Percentiles rank a stretch among this genome's conserved stretches.
Conservation (phyloP, 345 rosid genomes). For the Gossypium bickii region DNA sequence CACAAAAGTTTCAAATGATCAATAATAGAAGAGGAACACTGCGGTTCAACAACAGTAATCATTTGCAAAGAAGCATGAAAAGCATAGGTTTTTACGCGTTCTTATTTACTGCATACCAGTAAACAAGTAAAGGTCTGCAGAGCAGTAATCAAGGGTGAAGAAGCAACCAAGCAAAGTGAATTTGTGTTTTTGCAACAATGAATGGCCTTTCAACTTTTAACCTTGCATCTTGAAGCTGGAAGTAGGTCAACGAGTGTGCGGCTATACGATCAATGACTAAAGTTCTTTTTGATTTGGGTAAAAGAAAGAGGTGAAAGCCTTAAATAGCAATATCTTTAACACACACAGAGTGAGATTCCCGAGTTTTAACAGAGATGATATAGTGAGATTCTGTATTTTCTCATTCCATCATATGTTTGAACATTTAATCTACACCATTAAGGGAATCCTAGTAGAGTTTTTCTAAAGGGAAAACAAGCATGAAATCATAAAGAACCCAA, state of each 20-base stretch:
- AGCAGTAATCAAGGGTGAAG: not conserved
- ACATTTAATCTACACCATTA: conserved; percentile 1
- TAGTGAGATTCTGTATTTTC: not conserved
- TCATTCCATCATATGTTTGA: not conserved
- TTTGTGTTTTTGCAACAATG: not conserved
- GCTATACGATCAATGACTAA: too few species aligned
- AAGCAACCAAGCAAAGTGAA: not conserved
- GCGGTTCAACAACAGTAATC: not conserved
- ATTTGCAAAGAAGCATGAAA: not conserved
- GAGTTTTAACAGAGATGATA: not conserved
- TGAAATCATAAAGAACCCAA: not conserved
- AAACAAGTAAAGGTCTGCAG: not conserved
- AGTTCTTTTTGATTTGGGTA: too few species aligned
- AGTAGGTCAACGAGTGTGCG: too few species aligned
- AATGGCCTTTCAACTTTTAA: not conserved
- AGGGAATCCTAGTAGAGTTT: not conserved
- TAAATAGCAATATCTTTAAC: too few species aligned
- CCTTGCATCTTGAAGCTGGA: too few species aligned
- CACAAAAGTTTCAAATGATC: not conserved
- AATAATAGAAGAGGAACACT: not conserved
- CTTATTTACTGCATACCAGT: not conserved
- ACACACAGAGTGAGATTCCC: not conserved
- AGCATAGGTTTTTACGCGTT: not conserved
- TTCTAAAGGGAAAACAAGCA: not conserved
- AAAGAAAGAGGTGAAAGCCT: too few species aligned